Percentiles rank a stretch among this genome's conserved stretches.
Conservation (phyloP, 495 filamentous ascomycete genomes). For the Penicillium cosmopolitanum region DNA sequence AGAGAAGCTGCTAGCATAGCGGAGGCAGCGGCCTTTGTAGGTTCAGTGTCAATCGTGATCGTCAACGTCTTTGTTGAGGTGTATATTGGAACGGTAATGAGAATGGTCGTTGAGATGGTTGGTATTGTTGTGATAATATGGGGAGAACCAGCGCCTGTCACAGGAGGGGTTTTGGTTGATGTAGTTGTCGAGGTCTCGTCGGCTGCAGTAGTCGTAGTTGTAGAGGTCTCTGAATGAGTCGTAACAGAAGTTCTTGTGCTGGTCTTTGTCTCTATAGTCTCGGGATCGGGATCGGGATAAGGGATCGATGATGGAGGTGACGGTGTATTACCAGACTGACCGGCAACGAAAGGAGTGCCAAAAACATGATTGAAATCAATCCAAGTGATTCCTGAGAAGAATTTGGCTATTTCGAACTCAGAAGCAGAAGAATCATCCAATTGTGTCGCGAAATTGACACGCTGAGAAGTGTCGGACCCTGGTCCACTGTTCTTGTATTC, state of each 20-base stretch:
- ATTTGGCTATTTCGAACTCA: constrained; percentile 16
- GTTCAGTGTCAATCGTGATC: constrained; percentile 9
- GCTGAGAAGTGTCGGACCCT: constrained; percentile 13
- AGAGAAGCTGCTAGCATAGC: neutral
- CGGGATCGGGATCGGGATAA: neutral
- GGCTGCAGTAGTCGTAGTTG: constrained; percentile 4
- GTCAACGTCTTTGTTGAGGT: constrained; percentile 10
- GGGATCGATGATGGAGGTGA: neutral
- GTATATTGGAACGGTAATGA: constrained; percentile 4
- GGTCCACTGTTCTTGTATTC: constrained; percentile 25
- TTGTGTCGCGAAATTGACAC: constrained; percentile 14
- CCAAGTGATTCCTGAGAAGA: constrained; percentile 14
- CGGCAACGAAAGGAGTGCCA: constrained; percentile 11
- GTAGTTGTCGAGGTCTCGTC: constrained; percentile 17
- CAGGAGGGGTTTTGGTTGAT: constrained; percentile 5
- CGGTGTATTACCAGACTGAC: neutral
- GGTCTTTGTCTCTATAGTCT: neutral
- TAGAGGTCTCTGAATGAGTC: neutral
- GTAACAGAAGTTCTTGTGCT: neutral
- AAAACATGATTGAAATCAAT: constrained; percentile 16
- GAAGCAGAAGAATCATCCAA: constrained; percentile 8
- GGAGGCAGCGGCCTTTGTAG: neutral
- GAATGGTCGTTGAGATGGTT: constrained; percentile 4
- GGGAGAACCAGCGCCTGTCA: constrained; percentile 5
- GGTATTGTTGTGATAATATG: constrained; percentile 5